Evolutionary conservation across 1,284 basidiomycete genomes (phyloP).

Genomic region (Microbotryum scabiosae): DNA sequence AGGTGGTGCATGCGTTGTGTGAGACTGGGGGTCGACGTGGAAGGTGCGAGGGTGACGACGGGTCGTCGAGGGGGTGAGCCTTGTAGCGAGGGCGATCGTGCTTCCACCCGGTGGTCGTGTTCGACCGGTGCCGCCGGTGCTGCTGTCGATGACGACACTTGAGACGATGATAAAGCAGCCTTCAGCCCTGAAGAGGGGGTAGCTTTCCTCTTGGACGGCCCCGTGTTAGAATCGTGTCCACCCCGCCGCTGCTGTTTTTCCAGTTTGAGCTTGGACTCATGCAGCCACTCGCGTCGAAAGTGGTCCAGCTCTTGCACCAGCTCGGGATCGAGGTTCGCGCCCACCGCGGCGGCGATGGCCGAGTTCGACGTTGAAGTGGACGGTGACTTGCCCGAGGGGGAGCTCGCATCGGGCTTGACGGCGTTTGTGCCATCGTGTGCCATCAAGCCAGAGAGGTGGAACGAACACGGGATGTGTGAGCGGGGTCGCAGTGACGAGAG

Average conservation of each 20-base stretch:
- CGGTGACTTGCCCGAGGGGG: no score
- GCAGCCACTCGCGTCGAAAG: conserved; percentile 20
- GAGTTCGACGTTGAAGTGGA: no score
- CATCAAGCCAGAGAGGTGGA: no score
- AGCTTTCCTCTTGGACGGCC: neutral
- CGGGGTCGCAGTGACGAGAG: no score
- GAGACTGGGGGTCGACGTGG: neutral
- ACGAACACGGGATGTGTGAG: no score
- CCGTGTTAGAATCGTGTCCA: neutral
- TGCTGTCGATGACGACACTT: neutral
- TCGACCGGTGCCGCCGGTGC: neutral
- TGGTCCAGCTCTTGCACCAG: conserved; percentile 20
- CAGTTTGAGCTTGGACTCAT: conserved; percentile 1
- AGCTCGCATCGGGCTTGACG: no score
- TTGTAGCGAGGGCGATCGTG: neutral
- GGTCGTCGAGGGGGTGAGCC: neutral
- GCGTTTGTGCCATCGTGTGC: no score
- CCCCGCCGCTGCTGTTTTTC: neutral
- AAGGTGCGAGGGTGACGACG: neutral
- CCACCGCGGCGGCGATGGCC: no score
- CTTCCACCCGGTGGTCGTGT: neutral
- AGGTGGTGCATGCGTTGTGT: neutral
- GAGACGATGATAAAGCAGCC: neutral
- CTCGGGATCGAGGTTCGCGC: neutral
- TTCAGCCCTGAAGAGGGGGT: neutral